phyloP scores from a whole-genome alignment of 331 rosid species.

The Dryas integrifolia region DNA sequence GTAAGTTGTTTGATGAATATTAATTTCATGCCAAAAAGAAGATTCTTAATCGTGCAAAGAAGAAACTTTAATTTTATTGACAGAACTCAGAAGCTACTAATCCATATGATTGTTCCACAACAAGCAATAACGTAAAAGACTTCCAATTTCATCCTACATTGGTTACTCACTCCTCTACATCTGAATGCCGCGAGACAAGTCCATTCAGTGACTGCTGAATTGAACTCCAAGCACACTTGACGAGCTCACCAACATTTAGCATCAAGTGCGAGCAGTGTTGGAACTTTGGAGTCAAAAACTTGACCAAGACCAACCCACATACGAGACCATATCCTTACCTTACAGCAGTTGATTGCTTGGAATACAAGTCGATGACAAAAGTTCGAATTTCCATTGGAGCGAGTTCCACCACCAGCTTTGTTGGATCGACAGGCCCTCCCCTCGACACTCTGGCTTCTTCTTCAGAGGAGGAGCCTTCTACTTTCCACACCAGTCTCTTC shows the following conservation, averaged over 20 bases:
- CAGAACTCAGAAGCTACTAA: background rate
- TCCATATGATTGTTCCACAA: background rate
- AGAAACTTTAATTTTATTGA: too few relatives aligned
- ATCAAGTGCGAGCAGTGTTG: background rate
- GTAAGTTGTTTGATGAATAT: too few relatives aligned
- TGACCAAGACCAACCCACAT: background rate
- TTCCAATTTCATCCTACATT: too few relatives aligned
- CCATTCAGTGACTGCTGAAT: background rate
- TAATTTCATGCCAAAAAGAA: too few relatives aligned
- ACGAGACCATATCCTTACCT: background rate
- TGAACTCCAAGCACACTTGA: background rate
- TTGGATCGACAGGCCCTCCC: conserved; percentile 67
- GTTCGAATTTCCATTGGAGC: conserved; percentile 75
- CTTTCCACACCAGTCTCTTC: conserved; percentile 70
- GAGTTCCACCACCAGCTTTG: conserved; percentile 54
- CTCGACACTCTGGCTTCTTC: conserved; percentile 34
- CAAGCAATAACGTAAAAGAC: background rate
- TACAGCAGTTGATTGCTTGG: background rate
- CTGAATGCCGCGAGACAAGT: background rate
- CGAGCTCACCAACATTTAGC: background rate
- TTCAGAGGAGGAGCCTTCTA: conserved; percentile 43
- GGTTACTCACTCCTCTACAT: background rate
- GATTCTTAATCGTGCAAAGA: too few relatives aligned
- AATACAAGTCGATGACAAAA: conserved; percentile 37
- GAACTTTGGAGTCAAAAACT: background rate